A percentile compares a stretch with the other conserved stretches of the same genome.
Evolutionary conservation across 192 early-diverging fungal genomes (phyloP).

Genomic region (Globomyces pollinis-pini): DNA sequence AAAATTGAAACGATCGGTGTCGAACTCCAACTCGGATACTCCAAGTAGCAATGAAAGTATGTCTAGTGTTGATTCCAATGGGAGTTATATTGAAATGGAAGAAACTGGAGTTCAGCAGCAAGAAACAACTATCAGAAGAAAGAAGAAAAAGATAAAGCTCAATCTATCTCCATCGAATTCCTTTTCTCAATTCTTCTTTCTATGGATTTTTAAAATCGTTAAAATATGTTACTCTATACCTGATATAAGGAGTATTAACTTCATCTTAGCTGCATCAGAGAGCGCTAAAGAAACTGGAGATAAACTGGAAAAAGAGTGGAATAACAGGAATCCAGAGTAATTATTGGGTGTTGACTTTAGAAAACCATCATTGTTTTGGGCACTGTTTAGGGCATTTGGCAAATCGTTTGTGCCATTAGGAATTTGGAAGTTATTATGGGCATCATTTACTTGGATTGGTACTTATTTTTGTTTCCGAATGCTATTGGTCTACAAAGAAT

Average conservation of each 20-base stretch:
- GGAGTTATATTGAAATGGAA: background rate
- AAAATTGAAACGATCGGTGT: no score
- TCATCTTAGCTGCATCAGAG: slow-evolving; percentile 48
- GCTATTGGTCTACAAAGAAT: slow-evolving; percentile 25
- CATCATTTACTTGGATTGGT: slow-evolving; percentile 52
- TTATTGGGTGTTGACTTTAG: slow-evolving; percentile 19
- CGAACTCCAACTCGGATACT: no score
- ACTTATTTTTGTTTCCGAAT: slow-evolving; percentile 45
- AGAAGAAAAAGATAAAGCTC: slow-evolving; percentile 22
- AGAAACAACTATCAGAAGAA: background rate
- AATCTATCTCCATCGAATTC: slow-evolving; percentile 32
- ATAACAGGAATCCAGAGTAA: slow-evolving; percentile 33
- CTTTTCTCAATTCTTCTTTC: slow-evolving; percentile 50
- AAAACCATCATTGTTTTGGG: slow-evolving; percentile 43
- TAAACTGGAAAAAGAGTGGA: slow-evolving; percentile 40
- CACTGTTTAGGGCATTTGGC: slow-evolving; percentile 53
- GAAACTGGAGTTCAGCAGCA: no score
- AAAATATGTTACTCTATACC: background rate
- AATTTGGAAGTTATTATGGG: slow-evolving; percentile 59
- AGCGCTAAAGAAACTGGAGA: slow-evolving; percentile 47
- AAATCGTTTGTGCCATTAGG: slow-evolving; percentile 42
- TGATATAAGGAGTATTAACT: slow-evolving; percentile 37
- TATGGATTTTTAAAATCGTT: slow-evolving; percentile 56
- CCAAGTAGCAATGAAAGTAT: no score
- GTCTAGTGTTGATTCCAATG: background rate